These are phyloP conservation scores for Ogataea paraovalis DNA, from an alignment of 805 yeast species.

Conservation along the genomic window DNA sequence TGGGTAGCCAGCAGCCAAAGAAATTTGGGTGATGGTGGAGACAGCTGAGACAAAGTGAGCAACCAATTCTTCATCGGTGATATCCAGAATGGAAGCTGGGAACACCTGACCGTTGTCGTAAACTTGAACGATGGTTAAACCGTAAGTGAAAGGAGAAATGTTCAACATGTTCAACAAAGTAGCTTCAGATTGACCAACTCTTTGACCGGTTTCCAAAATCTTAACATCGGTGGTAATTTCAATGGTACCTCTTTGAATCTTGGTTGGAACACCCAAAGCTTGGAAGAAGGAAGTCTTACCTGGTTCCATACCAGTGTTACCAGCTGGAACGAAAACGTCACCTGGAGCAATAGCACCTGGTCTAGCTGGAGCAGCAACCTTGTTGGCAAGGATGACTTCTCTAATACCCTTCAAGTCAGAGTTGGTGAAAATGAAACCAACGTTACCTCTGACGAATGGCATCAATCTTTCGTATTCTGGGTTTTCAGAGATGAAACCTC, in stretches of 20 bases:
- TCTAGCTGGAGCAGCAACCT: slow-evolving; percentile 99
- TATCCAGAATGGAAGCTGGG: slow-evolving; percentile 95
- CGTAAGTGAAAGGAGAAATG: slow-evolving; percentile 99
- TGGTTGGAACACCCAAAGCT: slow-evolving; percentile 99
- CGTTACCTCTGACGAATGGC: slow-evolving; percentile 96
- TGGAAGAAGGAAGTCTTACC: slow-evolving; percentile 99
- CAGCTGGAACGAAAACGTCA: slow-evolving; percentile 97
- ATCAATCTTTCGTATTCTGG: slow-evolving; percentile 94
- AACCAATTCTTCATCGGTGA: slow-evolving; percentile 95
- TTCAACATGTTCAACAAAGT: slow-evolving; percentile 97
- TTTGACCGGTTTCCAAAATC: slow-evolving; percentile 81
- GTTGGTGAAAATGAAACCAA: slow-evolving; percentile 99
- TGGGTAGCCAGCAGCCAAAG: slow-evolving; percentile 99
- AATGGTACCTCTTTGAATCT: slow-evolving; percentile 99
- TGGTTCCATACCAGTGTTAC: slow-evolving; percentile 99
- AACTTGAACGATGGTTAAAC: slow-evolving; percentile 94
- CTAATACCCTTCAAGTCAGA: slow-evolving; percentile 87
- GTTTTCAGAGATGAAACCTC: slow-evolving; percentile 88
- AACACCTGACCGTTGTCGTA: slow-evolving; percentile 98
- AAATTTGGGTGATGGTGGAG: slow-evolving; percentile 89
- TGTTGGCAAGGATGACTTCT: slow-evolving; percentile 83
- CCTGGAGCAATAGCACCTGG: slow-evolving; percentile 99
- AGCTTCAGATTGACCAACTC: slow-evolving; percentile 99
- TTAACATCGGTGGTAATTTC: slow-evolving; percentile 96
- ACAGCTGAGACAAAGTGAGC: slow-evolving; percentile 90